These are phyloP conservation scores for Psilocybe cubensis DNA, from an alignment of 768 basidiomycete species.

Conservation along the genomic window DNA sequence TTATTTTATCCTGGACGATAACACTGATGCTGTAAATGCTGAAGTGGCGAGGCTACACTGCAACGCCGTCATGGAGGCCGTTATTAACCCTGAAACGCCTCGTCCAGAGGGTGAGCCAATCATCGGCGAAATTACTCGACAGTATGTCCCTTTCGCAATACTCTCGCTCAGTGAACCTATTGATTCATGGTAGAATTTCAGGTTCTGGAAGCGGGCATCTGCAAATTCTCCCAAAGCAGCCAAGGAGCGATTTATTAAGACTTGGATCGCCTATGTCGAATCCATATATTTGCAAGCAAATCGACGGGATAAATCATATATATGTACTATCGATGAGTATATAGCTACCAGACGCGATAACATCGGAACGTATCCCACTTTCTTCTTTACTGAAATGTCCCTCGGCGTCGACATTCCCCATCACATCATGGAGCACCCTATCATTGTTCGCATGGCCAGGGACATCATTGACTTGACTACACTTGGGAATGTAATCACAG, in stretches of 20 bases:
- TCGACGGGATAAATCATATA: conserved; percentile 6
- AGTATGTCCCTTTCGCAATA: background rate
- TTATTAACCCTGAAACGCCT: conserved; percentile 1
- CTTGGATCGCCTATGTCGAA: conserved; percentile 7
- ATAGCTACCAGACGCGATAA: conserved; percentile 11
- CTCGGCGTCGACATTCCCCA: conserved; percentile 13
- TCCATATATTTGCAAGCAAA: conserved; percentile 6
- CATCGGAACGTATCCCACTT: conserved; percentile 8
- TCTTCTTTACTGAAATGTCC: conserved; percentile 8
- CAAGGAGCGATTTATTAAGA: conserved; percentile 9
- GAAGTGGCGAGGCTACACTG: background rate
- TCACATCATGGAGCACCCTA: conserved; percentile 8
- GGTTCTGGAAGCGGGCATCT: conserved; percentile 11
- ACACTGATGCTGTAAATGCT: conserved; percentile 5
- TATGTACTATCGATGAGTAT: conserved; percentile 14
- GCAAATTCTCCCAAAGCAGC: conserved; percentile 1
- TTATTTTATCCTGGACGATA: conserved; percentile 10
- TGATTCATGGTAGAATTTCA: background rate
- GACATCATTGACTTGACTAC: conserved; percentile 10
- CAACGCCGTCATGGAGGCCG: conserved; percentile 7
- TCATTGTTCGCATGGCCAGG: conserved; percentile 2
- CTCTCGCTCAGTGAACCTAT: background rate
- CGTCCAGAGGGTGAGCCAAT: background rate
- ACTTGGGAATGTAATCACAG: conserved; percentile 9
- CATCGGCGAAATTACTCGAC: conserved; percentile 1